Conservation (phyloP, 163 green algal genomes). For the Prototheca wickerhamii region DNA sequence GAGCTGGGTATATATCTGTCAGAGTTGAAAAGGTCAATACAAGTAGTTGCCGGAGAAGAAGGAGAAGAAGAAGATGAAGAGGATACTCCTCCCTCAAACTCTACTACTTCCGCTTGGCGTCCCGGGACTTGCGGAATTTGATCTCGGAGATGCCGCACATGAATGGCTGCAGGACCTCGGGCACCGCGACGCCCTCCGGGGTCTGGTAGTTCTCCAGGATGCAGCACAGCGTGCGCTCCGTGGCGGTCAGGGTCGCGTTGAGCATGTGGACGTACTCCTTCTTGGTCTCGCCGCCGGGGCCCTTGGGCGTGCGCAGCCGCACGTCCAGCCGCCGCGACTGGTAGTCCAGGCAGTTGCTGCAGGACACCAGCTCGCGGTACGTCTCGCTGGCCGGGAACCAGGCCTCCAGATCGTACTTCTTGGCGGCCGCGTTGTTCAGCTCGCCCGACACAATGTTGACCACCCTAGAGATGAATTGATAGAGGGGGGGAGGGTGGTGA, state of each 20-base stretch:
- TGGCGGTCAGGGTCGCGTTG: constrained; percentile 93
- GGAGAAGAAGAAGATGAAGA: not conserved
- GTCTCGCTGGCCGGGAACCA: constrained; percentile 91
- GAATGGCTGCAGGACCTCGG: constrained; percentile 75
- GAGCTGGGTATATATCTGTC: too few relatives aligned
- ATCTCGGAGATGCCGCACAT: constrained; percentile 91
- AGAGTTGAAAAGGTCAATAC: not conserved
- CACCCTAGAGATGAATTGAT: constrained; percentile 37
- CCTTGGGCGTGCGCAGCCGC: constrained; percentile 55
- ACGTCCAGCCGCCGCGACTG: constrained; percentile 89
- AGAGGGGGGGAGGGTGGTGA: not conserved
- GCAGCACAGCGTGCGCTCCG: constrained; percentile 95
- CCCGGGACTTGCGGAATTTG: constrained; percentile 75
- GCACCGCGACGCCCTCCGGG: constrained; percentile 71
- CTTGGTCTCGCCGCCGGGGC: constrained; percentile 41
- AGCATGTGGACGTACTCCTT: constrained; percentile 97
- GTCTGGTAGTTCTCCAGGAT: constrained; percentile 98
- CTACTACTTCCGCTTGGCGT: constrained; percentile 60
- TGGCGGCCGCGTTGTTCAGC: constrained; percentile 94
- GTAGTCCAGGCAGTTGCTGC: constrained; percentile 97
- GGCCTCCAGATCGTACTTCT: constrained; percentile 98
- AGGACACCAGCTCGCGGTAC: constrained; percentile 94
- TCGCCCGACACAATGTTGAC: constrained; percentile 96
- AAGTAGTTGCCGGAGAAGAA: too few relatives aligned
- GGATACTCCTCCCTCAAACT: too few relatives aligned